Evolutionary conservation across 768 basidiomycete genomes (phyloP).

Genomic region (Steccherinum ochraceum): DNA sequence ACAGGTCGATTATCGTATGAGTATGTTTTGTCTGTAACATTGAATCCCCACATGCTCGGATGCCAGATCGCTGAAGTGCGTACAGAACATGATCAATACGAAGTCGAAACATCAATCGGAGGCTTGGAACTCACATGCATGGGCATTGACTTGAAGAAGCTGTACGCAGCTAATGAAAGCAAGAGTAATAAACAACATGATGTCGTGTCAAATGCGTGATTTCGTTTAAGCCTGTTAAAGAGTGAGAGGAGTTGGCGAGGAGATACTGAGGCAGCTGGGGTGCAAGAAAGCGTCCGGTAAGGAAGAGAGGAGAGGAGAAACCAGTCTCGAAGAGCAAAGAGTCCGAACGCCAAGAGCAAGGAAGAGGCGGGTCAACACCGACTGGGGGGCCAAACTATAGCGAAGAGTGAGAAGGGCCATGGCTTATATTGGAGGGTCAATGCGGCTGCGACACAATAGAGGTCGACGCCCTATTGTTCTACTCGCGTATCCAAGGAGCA

Average conservation of each 20-base stretch:
- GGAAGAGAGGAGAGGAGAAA: not conserved
- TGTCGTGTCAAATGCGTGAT: too few relatives aligned
- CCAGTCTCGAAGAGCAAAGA: not conserved
- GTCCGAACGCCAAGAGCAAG: not conserved
- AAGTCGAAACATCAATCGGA: too few relatives aligned
- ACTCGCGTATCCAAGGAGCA: too few relatives aligned
- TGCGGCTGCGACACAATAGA: not conserved
- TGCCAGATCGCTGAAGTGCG: slow-evolving; percentile 28
- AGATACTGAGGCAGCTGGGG: too few relatives aligned
- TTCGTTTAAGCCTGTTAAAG: too few relatives aligned
- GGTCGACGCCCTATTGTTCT: not conserved
- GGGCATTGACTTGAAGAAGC: not conserved
- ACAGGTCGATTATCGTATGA: slow-evolving; percentile 30
- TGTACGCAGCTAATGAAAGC: not conserved
- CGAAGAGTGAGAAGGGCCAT: not conserved
- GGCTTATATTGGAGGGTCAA: not conserved
- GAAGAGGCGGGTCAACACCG: not conserved
- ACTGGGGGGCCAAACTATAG: not conserved
- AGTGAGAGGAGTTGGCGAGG: too few relatives aligned
- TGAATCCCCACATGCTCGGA: slow-evolving; percentile 33
- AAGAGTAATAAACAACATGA: not conserved
- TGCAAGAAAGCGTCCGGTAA: not conserved
- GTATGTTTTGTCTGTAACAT: slow-evolving; percentile 26
- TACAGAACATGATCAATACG: not conserved
- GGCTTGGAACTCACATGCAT: not conserved